phyloP scores from a whole-genome alignment of 441 rosid species.

The Gossypium aridum region DNA sequence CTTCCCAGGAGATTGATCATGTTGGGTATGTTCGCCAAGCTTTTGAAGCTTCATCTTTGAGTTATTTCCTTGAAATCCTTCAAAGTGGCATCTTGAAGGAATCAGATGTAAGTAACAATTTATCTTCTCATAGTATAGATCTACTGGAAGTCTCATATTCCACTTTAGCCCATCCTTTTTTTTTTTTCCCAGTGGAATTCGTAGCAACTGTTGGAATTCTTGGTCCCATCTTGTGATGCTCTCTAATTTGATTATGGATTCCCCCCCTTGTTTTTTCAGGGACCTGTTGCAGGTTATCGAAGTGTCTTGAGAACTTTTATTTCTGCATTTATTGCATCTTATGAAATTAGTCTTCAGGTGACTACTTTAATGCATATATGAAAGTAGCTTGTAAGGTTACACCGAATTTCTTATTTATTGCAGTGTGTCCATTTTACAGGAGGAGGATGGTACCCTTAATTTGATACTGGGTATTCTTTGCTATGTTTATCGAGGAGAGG shows the following conservation, averaged over 20 bases:
- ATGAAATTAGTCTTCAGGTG: conserved; percentile 91
- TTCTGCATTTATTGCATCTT: conserved; percentile 98
- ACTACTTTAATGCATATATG: conserved; percentile 6
- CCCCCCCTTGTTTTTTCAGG: conserved; percentile 33
- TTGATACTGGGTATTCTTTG: conserved; percentile 87
- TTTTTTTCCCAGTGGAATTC: not conserved
- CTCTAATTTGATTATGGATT: conserved; percentile 4
- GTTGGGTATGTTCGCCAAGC: conserved; percentile 87
- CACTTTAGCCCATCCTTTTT: conserved; percentile 15
- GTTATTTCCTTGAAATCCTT: conserved; percentile 68
- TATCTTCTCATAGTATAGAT: conserved; percentile 2
- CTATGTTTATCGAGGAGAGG: conserved; percentile 92
- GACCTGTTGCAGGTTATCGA: conserved; percentile 71
- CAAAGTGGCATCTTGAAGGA: conserved; percentile 64
- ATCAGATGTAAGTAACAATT: conserved; percentile 60
- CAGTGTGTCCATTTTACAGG: conserved; percentile 43
- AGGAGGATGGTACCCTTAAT: conserved; percentile 55
- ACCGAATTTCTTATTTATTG: conserved; percentile 2
- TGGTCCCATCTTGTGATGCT: conserved; percentile 7
- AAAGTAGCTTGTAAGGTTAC: conserved; percentile 6
- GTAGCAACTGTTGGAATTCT: conserved; percentile 2
- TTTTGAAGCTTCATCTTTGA: conserved; percentile 73
- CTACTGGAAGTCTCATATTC: conserved; percentile 4
- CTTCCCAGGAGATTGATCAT: conserved; percentile 80
- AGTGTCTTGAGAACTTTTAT: conserved; percentile 84